Evolutionary conservation across 805 yeast genomes (phyloP), one percentile per base, ranked within the genome.

Genomic region (Starmerella cellae): DNA sequence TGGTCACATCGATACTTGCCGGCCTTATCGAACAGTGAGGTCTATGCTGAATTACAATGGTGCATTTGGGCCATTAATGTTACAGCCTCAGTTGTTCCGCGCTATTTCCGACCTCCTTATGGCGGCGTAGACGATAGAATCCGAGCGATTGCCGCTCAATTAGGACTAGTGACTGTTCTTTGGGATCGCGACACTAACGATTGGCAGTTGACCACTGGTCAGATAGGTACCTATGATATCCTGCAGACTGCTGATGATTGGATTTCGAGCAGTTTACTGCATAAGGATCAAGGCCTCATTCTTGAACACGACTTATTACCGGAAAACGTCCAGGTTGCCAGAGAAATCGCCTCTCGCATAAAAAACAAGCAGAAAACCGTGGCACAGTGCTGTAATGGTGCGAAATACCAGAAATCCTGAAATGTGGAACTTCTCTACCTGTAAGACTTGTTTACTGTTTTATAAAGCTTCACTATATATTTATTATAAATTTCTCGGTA

Each of bases 21-120:
- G 2, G 61, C 76, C 1, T 66, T 87, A 43, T 60, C 75, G 20
- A 85, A 85, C 57, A 88, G 84, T 60, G 73, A 82, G 47, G 75
- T 88, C 17, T 75, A 81, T 43, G 94, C 96, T 0, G 94, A 88
- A 58, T 63, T 88, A 30, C 79, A 87, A 60, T 88, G 98, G 98
- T 77, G 93, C 1, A 75, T 84, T 26, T 88, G 96, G 96, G 95
- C 96, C 4, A 82, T 87, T 85, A 87, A 88, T 63, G 95, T 95
- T 1, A 85, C 96, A 0, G 82, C 83, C 0, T 68, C 77, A 22
- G 87, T 85, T 54, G 58, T 82, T 9, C 98, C 98, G 5, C 79
- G 79, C 55, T 88, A 88, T 82, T 88, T 82, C 60, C 71, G 98
- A 51, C 98, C 98, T 0, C 98, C 98, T 1, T 88, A 83, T 57